A percentile compares a stretch with the other conserved stretches of the same genome.
Evolutionary conservation across 495 filamentous ascomycete genomes (phyloP).

Genomic region (Aspergillus cavernicola): DNA sequence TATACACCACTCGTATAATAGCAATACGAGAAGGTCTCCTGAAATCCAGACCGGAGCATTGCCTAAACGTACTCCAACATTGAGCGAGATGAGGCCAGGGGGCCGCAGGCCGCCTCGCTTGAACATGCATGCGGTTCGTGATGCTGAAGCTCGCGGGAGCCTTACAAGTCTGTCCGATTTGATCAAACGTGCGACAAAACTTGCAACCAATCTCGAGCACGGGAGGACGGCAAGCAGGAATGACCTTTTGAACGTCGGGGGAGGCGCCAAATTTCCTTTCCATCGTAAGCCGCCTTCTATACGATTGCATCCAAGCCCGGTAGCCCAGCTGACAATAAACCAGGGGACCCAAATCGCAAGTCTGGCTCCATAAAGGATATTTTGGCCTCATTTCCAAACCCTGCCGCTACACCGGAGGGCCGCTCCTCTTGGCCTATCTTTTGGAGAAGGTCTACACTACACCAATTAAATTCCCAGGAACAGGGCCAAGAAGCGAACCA

Average conservation of each 20-base stretch:
- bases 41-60: constrained; percentile 34
- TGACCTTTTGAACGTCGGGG: constrained; percentile 33
- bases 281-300: constrained; percentile 20
- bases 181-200: constrained; percentile 79
- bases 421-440: constrained; percentile 41
- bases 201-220: constrained; percentile 84
- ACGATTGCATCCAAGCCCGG: not conserved
- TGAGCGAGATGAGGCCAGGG: constrained; percentile 40
- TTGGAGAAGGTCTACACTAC: constrained; percentile 34
- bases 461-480: constrained; percentile 31
- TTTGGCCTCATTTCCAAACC: constrained; percentile 85
- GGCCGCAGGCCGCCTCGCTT: constrained; percentile 67
- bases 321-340: not conserved
- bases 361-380: constrained; percentile 81
- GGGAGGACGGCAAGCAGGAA: constrained; percentile 77
- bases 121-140: constrained; percentile 73
- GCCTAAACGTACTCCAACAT: constrained; percentile 35
- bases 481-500: constrained; percentile 21
- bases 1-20: constrained; percentile 3
- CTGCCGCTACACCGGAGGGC: constrained; percentile 57
- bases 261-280: constrained; percentile 24
- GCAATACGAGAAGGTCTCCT: constrained; percentile 7
- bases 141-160: constrained; percentile 78
- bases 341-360: constrained; percentile 31
- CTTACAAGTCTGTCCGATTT: constrained; percentile 88